Conservation (phyloP, 1,284 basidiomycete species). For the Pholiota adiposa region DNA sequence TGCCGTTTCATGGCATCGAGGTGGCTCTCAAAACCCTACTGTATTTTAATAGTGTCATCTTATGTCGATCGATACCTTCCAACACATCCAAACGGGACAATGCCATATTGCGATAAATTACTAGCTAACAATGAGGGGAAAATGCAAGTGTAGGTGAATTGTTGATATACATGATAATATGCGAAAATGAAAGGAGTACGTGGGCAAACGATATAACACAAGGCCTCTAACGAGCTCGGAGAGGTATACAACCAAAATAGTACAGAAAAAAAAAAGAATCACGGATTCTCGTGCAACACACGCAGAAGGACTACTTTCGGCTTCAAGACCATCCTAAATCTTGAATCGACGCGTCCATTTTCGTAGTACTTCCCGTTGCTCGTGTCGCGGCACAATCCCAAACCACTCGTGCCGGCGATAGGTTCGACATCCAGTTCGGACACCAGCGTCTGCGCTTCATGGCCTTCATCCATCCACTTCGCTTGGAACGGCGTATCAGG, state of each 20-base stretch:
- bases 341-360: background rate
- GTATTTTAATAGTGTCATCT: background rate
- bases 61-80: background rate
- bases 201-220: background rate
- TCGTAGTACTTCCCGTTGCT: background rate
- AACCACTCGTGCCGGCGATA: slow-evolving; percentile 5
- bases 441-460: slow-evolving; percentile 4
- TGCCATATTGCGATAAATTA: background rate
- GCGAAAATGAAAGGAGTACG: background rate
- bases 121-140: background rate
- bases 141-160: background rate
- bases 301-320: slow-evolving; percentile 8
- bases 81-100: background rate
- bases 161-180: background rate
- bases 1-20: background rate
- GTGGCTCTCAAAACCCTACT: background rate
- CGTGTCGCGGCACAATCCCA: slow-evolving; percentile 1
- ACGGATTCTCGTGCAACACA: slow-evolving; percentile 5
- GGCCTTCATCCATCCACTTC: slow-evolving; percentile 22
- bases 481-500: slow-evolving; percentile 24
- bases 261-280: background rate
- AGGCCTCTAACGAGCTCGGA: background rate
- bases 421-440: slow-evolving; percentile 2
- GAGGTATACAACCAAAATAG: background rate
- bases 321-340: slow-evolving; percentile 3